Evolutionary conservation across 2,329 filamentous ascomycete species (phyloP).

Genomic region (Phyllosticta paracitricarpa): DNA sequence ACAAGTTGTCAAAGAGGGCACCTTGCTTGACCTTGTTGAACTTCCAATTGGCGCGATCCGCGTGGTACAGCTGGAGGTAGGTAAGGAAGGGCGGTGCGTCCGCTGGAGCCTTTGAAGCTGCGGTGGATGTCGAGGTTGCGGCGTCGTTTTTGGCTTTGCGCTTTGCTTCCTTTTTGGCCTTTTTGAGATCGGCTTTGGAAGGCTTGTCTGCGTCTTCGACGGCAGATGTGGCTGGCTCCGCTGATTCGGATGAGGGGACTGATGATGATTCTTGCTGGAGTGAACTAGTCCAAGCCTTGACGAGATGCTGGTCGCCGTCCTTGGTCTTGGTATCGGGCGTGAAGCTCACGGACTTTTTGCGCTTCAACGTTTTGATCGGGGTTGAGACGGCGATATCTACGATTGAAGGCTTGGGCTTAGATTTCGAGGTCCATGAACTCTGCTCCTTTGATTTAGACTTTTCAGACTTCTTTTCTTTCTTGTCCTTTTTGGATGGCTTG

Average conservation of each 20-base stretch:
- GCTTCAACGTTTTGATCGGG: constrained; percentile 8
- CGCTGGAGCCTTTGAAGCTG: constrained; percentile 11
- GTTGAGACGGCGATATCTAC: constrained; percentile 2
- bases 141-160: constrained; percentile 11
- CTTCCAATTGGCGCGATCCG: constrained; percentile 67
- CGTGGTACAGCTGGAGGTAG: constrained; percentile 70
- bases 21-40: constrained; percentile 94
- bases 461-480: constrained; percentile 21
- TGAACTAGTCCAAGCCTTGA: constrained; percentile 36
- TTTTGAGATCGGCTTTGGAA: constrained; percentile 12
- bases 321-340: constrained; percentile 51
- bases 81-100: constrained; percentile 56
- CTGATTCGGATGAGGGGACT: not conserved
- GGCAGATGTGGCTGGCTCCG: not conserved
- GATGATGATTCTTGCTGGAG: not conserved
- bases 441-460: constrained; percentile 7
- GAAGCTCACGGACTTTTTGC: constrained; percentile 54
- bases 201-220: constrained; percentile 14
- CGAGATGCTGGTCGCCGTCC: constrained; percentile 45
- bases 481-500: constrained; percentile 5
- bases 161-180: constrained; percentile 16
- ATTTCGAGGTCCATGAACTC: not conserved
- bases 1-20: constrained; percentile 71
- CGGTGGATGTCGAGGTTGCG: constrained; percentile 12
- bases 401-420: not conserved